Evolutionary conservation across 2,329 filamentous ascomycete species (phyloP).

Genomic region (Phialemonium atrogriseum): DNA sequence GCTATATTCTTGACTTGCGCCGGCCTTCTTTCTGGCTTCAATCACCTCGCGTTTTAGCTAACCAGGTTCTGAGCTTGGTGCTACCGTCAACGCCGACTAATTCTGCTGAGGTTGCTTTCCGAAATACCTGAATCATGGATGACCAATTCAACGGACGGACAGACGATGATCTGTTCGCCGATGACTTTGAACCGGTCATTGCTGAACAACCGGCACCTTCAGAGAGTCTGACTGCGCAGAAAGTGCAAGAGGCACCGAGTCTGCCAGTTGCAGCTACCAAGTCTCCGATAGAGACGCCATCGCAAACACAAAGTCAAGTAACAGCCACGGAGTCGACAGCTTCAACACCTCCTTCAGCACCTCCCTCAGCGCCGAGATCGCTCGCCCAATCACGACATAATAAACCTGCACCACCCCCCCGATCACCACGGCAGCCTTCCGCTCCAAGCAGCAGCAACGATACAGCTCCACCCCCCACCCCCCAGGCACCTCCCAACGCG

Average conservation of each 20-base stretch:
- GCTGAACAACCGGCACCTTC: conserved; percentile 11
- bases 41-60: too few relatives aligned
- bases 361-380: conserved; percentile 12
- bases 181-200: conserved; percentile 50
- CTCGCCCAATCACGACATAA: conserved; percentile 25
- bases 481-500: conserved; percentile 3
- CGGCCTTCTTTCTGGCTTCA: too few relatives aligned
- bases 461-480: neutral
- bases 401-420: conserved; percentile 14
- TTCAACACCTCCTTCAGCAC: conserved; percentile 7
- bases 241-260: conserved; percentile 1
- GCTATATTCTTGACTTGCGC: too few relatives aligned
- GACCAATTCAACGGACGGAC: conserved; percentile 54
- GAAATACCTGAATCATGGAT: conserved; percentile 37
- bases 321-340: conserved; percentile 7
- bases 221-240: too few relatives aligned
- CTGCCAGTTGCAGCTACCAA: neutral
- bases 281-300: too few relatives aligned
- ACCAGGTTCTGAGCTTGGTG: too few relatives aligned
- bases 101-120: too few relatives aligned
- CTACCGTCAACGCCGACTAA: too few relatives aligned
- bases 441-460: too few relatives aligned
- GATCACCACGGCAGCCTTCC: conserved; percentile 12
- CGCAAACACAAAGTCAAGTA: too few relatives aligned
- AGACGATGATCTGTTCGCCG: conserved; percentile 54